Evolutionary conservation across 106 monocot genomes (phyloP), one percentile per base, ranked within the genome.

Genomic region (Allium sativum): DNA sequence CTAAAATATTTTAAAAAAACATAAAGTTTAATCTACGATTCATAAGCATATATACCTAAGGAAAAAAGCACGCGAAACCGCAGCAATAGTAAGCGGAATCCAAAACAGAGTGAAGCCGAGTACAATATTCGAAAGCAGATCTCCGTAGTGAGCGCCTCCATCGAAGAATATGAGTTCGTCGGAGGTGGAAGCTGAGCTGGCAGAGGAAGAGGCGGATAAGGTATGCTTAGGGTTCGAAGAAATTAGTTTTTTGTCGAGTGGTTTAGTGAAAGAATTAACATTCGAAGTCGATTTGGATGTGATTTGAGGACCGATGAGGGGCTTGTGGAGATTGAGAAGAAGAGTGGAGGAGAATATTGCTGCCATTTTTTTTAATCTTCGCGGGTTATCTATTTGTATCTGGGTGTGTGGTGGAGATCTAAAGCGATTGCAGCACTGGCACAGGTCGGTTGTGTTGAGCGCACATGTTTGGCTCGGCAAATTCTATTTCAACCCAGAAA

Each of bases 121-220:
- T 3, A 84, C 62, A 17, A 79, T 76, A 65, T 84, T 84, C 18
- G 84, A 48, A 1, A 79, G 63, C 20, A 79, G 73, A 67, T 84
- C 84, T 0, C 84, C 79, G 70, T 84, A 84, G 76, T 84, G 84
- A 16, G 79, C 70, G 19, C 84, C 84, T 11, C 84, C 79, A 44
- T 84, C 84, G 73, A 79, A 79, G 67, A 84, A 84, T 10, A 84
- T 59, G 18, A 61, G 47, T 67, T 84, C 84, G 20, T 67, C 59
- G 16, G 54, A 53, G 3, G 58, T 31, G 50, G 59, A 9, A 8
- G 63, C 16, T 16, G 53, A 9, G 57, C 56, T 16, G 64, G 68
- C n/a, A 18, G 68, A 31, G 52, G 71, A 42, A 19, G 65, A 14
- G 66, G 50, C n/a, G n/a, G 19, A 42, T 51, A 21, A 42, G 52